Evolutionary conservation across 2,329 filamentous ascomycete species (phyloP), one percentile per base, ranked within the genome.

Genomic region (Phoma sp.): DNA sequence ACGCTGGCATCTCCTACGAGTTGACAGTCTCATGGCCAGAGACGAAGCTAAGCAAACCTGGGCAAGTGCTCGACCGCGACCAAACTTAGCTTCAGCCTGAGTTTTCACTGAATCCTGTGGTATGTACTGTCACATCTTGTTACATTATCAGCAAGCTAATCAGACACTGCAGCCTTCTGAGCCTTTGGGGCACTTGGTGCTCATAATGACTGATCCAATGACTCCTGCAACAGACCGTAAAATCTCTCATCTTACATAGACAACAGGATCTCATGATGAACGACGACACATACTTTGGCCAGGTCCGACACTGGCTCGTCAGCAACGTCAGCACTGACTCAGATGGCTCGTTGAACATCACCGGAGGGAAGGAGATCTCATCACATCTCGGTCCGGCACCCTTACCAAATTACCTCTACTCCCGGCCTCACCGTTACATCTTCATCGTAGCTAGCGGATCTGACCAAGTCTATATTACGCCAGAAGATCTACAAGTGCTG

Each of bases 241-340:
- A 21, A 7, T 17, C 4, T 17, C 34, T 15, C 28, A 17, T n/a
- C 46, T 56, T 17, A 56, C 39, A 28, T 4, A 17, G 7, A 9
- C 6, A 10, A 2, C 12, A 60, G 57, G 61, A 67, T 18, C 61
- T 67, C 10, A 61, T 64, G 57, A 62, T 59, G 55, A 53, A 61
- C 20, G 42, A 65, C 29, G 62, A 67, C 54, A 60, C 54, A 0
- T 56, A 61, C 37, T 64, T 62, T 18, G 64, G 61, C 10, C 64
- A 65, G 47, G 62, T 67, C 1, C 59, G 64, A 14, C 64, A 67
- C 36, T 64, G 64, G 64, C 54, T 67, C 25, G 55, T 59, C 12
- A 65, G 53, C n/a, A 59, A 62, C 18, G 17, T 65, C 4, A 53
- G 59, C 4, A 38, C 57, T 5, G 48, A 37, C 26, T 4, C 54